Conservation (phyloP, 805 yeast genomes). For the Yarrowia sp. region DNA sequence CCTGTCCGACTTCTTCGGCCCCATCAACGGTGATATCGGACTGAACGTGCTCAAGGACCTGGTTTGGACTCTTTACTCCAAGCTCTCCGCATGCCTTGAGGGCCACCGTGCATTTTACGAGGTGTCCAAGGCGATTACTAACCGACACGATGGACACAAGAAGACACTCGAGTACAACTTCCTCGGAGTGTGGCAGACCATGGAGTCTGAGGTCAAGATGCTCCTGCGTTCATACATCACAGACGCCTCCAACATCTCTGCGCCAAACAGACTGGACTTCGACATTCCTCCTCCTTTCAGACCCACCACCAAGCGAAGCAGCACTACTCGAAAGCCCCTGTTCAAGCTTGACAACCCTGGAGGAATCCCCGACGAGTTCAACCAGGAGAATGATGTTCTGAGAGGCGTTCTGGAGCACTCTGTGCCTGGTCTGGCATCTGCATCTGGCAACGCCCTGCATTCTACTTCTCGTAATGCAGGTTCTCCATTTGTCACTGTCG, state of each 20-base stretch:
- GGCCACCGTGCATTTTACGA: constrained; percentile 66
- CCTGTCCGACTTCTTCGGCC: constrained; percentile 16
- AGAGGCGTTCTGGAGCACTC: constrained; percentile 53
- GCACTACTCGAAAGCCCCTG: constrained; percentile 28
- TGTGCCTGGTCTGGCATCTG: constrained; percentile 63
- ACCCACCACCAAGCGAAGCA: constrained; percentile 37
- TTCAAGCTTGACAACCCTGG: constrained; percentile 39
- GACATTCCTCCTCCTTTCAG: constrained; percentile 16
- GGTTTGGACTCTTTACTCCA: constrained; percentile 66
- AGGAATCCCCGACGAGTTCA: constrained; percentile 32
- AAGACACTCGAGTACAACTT: constrained; percentile 39
- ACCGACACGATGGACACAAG: constrained; percentile 28
- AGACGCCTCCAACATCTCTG: constrained; percentile 25
- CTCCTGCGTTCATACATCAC: constrained; percentile 43
- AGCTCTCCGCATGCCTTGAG: constrained; percentile 62
- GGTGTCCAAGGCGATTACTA: constrained; percentile 40
- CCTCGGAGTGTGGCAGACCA: constrained; percentile 46
- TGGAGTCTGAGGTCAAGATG: constrained; percentile 45
- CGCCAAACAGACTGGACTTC: constrained; percentile 17
- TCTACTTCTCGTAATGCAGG: constrained; percentile 39
- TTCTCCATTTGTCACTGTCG: constrained; percentile 58
- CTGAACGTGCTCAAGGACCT: constrained; percentile 64
- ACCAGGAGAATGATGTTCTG: constrained; percentile 42
- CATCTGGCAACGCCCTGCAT: constrained; percentile 38
- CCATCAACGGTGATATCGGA: constrained; percentile 44